These are phyloP conservation scores for Pisolithus sp. DNA, from an alignment of 768 basidiomycete species.

Conservation along the genomic window DNA sequence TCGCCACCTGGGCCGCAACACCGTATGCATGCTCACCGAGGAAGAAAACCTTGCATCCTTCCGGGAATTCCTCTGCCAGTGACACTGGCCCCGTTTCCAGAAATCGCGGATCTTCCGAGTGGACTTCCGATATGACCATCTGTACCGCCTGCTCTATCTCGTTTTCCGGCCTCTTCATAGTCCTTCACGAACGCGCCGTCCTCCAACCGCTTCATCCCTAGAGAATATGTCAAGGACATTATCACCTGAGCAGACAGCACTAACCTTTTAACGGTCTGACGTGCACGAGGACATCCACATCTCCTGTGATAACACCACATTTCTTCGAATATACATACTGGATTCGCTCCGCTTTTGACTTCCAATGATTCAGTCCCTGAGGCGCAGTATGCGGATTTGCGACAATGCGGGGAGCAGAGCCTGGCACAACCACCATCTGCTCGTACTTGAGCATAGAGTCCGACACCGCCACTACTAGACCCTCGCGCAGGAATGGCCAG, in stretches of 20 bases:
- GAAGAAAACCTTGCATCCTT: slow-evolving; percentile 90
- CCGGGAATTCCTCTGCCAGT: slow-evolving; percentile 83
- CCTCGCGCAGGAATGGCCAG: slow-evolving; percentile 97
- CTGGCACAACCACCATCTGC: slow-evolving; percentile 49
- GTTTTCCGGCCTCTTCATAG: slow-evolving; percentile 76
- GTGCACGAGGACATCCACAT: slow-evolving; percentile 76
- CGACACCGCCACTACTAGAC: slow-evolving; percentile 77
- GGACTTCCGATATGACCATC: slow-evolving; percentile 72
- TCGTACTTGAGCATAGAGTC: slow-evolving; percentile 87
- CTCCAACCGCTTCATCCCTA: slow-evolving; percentile 87
- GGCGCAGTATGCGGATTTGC: slow-evolving; percentile 62
- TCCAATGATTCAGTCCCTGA: slow-evolving; percentile 70
- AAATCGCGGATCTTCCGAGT: slow-evolving; percentile 84
- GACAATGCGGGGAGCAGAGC: slow-evolving; percentile 48
- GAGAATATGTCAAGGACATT: not conserved
- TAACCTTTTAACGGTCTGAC: slow-evolving; percentile 87
- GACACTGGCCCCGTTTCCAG: slow-evolving; percentile 78
- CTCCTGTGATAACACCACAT: slow-evolving; percentile 78
- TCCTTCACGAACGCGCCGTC: slow-evolving; percentile 92
- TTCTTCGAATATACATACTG: slow-evolving; percentile 86
- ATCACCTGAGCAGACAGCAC: slow-evolving; percentile 6
- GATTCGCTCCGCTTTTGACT: slow-evolving; percentile 71
- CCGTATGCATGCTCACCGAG: slow-evolving; percentile 93
- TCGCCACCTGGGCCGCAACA: slow-evolving; percentile 85
- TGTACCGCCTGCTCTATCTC: slow-evolving; percentile 86